Conservation (phyloP, 495 filamentous ascomycete genomes). For the Hypoxylon crocopeplum region DNA sequence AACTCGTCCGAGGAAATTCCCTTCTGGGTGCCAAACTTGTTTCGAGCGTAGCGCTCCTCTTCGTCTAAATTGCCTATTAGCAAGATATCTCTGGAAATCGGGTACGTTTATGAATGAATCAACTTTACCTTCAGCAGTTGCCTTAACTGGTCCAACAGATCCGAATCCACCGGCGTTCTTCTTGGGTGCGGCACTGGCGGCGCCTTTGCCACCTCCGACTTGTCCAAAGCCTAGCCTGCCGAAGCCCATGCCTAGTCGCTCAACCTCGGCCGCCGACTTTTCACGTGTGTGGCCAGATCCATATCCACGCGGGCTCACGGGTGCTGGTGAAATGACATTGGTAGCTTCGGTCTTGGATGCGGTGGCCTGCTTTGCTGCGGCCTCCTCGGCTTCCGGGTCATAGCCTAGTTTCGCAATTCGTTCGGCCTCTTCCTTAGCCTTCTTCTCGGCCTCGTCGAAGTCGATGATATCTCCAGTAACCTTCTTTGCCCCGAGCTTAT, state of each 20-base stretch:
- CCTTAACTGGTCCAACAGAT: constrained; percentile 74
- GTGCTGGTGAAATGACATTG: constrained; percentile 73
- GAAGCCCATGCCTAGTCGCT: constrained; percentile 91
- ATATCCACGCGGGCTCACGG: constrained; percentile 73
- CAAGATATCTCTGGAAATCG: background rate
- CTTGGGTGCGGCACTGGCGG: constrained; percentile 66
- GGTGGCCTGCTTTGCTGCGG: constrained; percentile 62
- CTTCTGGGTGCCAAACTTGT: constrained; percentile 91
- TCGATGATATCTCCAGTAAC: constrained; percentile 78
- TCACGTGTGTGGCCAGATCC: constrained; percentile 65
- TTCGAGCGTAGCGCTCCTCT: constrained; percentile 73
- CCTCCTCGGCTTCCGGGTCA: constrained; percentile 86
- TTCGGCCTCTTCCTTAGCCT: constrained; percentile 96
- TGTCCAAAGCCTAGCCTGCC: constrained; percentile 90
- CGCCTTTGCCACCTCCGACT: constrained; percentile 69
- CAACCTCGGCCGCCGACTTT: constrained; percentile 72
- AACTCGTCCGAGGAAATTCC: constrained; percentile 98
- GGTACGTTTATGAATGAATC: constrained; percentile 1
- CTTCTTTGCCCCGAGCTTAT: constrained; percentile 92
- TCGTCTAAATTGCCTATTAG: constrained; percentile 62
- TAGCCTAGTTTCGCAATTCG: constrained; percentile 98
- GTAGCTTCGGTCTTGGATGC: constrained; percentile 53
- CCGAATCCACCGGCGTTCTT: constrained; percentile 82
- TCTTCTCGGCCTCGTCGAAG: constrained; percentile 96
- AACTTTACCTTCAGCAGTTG: constrained; percentile 71